These are phyloP conservation scores for Ustilago tritici DNA, from an alignment of 1,284 basidiomycete species.

Conservation along the genomic window DNA sequence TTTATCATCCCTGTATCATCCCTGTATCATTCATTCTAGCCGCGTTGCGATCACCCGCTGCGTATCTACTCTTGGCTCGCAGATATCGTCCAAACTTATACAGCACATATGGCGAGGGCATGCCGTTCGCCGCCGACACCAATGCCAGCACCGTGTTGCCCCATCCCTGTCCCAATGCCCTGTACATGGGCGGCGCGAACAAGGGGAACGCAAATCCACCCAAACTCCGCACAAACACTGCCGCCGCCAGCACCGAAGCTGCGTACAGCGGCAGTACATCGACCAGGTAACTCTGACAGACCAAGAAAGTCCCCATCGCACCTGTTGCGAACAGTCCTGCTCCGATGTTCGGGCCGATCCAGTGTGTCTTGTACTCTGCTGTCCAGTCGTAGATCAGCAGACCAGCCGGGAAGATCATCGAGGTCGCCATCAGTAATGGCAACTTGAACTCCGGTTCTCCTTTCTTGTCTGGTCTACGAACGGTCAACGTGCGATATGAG, in stretches of 20 bases:
- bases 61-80: conserved; percentile 57
- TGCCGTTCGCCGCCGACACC: conserved; percentile 60
- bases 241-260: conserved; percentile 65
- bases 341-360: conserved; percentile 76
- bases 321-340: conserved; percentile 41
- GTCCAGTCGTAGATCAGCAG: conserved; percentile 79
- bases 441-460: conserved; percentile 72
- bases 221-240: conserved; percentile 61
- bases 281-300: conserved; percentile 60
- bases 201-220: conserved; percentile 68
- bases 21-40: conserved; percentile 19
- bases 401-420: conserved; percentile 74
- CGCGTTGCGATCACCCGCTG: conserved; percentile 27
- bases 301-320: conserved; percentile 50
- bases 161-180: conserved; percentile 65
- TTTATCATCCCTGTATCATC: no score
- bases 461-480: conserved; percentile 72
- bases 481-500: conserved; percentile 74
- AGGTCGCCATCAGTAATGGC: conserved; percentile 76
- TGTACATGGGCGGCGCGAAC: conserved; percentile 61
- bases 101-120: conserved; percentile 63
- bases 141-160: conserved; percentile 67
- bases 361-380: conserved; percentile 74
- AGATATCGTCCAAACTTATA: conserved; percentile 55
- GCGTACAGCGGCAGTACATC: conserved; percentile 66